Evolutionary conservation across 2,329 filamentous ascomycete species (phyloP), one percentile per base, ranked within the genome.

Genomic region (Alternaria gaisen): DNA sequence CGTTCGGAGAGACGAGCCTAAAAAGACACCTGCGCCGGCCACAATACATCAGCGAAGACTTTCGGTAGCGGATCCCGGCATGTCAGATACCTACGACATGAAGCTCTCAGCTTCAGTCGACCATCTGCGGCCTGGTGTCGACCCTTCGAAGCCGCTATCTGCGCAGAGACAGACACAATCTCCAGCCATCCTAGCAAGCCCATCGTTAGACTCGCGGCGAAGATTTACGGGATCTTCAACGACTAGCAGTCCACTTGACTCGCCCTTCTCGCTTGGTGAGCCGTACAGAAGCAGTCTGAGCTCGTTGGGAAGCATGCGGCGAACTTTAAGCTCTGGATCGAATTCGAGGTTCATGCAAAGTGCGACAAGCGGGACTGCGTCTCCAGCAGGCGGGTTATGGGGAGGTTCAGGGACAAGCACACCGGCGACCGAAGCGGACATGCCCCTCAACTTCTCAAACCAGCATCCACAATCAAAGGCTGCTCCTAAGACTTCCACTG

Each of bases 91-190:
- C 56, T 94, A 93, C 73, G 91, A 94, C 60, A 86, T 94, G 68
- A 88, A 88, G 65, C 78, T 94, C 14, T 85, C 90, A n/a, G 90
- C 90, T 30, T 92, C 87, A 56, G 90, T 88, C 0, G 91, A 94
- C 32, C 91, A 95, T 72, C 80, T 94, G 3, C 85, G 88, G 6
- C 81, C 84, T 2, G 83, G 82, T 2, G 76, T 76, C 8, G 80
- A 83, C 60, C 81, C 82, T 6, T 71, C 78, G 11, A 74, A 70
- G 43, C 63, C 59, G 20, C 48, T 43, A 7, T 61, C 54, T 11
- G 56, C 55, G 14, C 66, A 65, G 38, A 58, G 66, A 14, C 71
- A 73, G 34, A 44, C 72, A 11, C 67, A 71, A 28, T 79, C 78
- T 1, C 78, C 77, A 4, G 70, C 71, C 4, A 60, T 74, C 9